Evolutionary conservation across 1,284 basidiomycete species (phyloP).

Genomic region (Trichosporon inkin): DNA sequence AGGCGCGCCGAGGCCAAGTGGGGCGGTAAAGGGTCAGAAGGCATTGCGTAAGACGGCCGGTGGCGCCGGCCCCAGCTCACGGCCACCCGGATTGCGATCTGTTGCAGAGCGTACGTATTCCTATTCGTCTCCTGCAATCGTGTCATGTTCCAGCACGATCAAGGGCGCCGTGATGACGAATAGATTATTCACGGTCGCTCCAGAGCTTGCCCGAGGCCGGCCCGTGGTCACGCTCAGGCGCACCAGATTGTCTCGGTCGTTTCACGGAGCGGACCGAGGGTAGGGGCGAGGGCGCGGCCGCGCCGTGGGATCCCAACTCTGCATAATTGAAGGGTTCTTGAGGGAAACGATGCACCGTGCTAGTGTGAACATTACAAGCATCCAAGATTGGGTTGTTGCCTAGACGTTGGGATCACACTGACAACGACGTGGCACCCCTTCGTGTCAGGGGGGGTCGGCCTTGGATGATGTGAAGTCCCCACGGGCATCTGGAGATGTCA

Average conservation of each 20-base stretch:
- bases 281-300: not conserved
- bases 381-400: slow-evolving; percentile 4
- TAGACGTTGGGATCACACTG: not conserved
- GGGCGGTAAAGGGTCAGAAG: not conserved
- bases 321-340: not conserved
- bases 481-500: not conserved
- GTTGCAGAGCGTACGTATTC: not conserved
- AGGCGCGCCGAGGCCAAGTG: not conserved
- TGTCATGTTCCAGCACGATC: not conserved
- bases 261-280: not conserved
- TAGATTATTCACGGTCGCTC: not conserved
- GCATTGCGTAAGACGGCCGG: not conserved
- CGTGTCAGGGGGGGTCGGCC: not conserved
- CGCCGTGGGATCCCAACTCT: not conserved
- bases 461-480: not conserved
- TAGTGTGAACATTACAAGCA: not conserved
- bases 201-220: too few species aligned
- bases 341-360: not conserved
- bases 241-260: not conserved
- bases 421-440: not conserved
- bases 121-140: not conserved
- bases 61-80: not conserved
- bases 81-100: not conserved
- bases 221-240: not conserved
- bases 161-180: not conserved